Percentiles rank a stretch among this genome's conserved stretches.
These are phyloP conservation scores for Diutina scorzettiae DNA, from an alignment of 1,139 yeast species.

Conservation along the genomic window DNA sequence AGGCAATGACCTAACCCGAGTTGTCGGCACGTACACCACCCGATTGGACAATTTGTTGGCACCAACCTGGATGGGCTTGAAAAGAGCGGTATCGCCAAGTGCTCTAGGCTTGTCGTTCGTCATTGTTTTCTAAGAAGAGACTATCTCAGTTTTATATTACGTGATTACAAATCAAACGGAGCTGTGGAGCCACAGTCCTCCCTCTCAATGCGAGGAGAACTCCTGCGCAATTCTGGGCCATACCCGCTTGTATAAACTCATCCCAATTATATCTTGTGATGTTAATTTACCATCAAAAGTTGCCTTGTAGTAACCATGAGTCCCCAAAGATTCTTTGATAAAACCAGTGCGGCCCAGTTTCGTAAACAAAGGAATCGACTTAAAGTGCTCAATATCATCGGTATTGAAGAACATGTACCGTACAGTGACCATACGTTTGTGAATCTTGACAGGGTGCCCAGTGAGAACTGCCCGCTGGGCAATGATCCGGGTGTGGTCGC, in stretches of 20 bases:
- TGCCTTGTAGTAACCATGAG: slow-evolving; percentile 97
- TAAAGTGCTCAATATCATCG: slow-evolving; percentile 82
- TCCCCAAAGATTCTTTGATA: slow-evolving; percentile 91
- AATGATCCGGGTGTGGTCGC: slow-evolving; percentile 73
- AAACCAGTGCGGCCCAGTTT: slow-evolving; percentile 88
- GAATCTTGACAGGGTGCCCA: slow-evolving; percentile 92
- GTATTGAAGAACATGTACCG: slow-evolving; percentile 96
- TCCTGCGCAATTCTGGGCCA: slow-evolving; percentile 48
- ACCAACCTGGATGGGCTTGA: slow-evolving; percentile 8
- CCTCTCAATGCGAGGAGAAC: background rate
- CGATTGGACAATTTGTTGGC: slow-evolving; percentile 5
- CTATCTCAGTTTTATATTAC: background rate
- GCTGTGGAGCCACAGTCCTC: background rate
- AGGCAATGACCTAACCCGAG: slow-evolving; percentile 6
- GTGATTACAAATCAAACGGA: background rate
- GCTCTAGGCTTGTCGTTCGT: background rate
- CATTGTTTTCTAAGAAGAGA: background rate
- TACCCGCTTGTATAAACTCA: slow-evolving; percentile 86
- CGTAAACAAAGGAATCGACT: slow-evolving; percentile 85
- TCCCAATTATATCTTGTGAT: slow-evolving; percentile 87
- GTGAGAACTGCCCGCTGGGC: slow-evolving; percentile 86
- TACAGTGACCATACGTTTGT: slow-evolving; percentile 81
- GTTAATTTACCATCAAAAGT: slow-evolving; percentile 84
- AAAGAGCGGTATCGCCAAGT: slow-evolving; percentile 6
- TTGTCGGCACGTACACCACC: slow-evolving; percentile 7